Evolutionary conservation across 805 yeast species (phyloP), one percentile per base, ranked within the genome.

Genomic region (Barnettozyma sucrosica): DNA sequence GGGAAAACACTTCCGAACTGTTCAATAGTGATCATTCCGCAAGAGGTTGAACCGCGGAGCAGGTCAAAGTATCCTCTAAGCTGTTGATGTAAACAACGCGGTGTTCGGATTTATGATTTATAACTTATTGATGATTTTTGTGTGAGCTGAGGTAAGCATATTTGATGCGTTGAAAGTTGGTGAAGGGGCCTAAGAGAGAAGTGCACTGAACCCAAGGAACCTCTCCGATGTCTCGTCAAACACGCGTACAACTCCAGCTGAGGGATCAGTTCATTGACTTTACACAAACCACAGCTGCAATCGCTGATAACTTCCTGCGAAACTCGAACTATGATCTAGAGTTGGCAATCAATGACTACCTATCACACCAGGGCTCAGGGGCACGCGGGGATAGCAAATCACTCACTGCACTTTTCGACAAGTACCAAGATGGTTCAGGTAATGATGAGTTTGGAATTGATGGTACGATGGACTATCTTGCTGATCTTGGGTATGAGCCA

Each of bases 381-480:
- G 49, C 43, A 37, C 44, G 45, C 10, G 51, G 38, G 14, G 59
- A 58, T 26, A 49, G 52, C 44, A 50, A 43, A 37, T 32, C 50
- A 1, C 46, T 59, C 2, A 32, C 28, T 10, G 37, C 43, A 1
- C 48, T 61, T 1, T 61, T 58, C 41, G 55, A 59, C 34, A 44
- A 39, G 18, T 61, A 61, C 51, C 55, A 54, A 39, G 65, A 59
- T 14, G 23, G 23, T 7, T 21, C 36, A 1, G 34, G 49, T 2
- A 23, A 41, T 1, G 55, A 55, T 14, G 63, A 67, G 11, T 86
- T 89, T 34, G 92, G 81, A 23, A 71, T 86, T 9, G 93, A 88
- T 49, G 97, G 96, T 0, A 84, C 97, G 0, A 63, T 90, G 9
- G 54, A 60, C 36, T 87, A 82, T 56, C 67, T 92, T 20, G 72